Base-by-base conservation (phyloP, 192 early-diverging fungal species). In the Podila verticillata region DNA sequence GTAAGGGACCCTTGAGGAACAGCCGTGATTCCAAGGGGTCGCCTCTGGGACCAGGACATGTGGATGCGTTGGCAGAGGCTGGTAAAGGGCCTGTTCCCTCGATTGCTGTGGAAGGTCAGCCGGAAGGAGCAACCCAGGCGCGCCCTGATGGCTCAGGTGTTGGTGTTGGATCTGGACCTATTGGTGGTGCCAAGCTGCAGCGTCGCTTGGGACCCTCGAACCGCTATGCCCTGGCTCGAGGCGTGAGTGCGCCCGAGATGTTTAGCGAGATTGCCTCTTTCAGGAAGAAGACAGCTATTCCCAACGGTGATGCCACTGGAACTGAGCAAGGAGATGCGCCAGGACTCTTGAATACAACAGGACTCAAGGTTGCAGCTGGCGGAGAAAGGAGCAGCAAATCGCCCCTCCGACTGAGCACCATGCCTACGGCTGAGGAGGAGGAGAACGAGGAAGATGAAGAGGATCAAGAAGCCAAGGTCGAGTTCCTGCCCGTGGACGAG, bases 201-300 rank as follows among this genome's bases (percentile, higher is more conserved):
- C 56, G 70, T 56, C 77, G 70, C 51, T 36, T 72, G 20, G 70
- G 70, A 39, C 65, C 75, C 17, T 56, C 60, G 20, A 35, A 29
- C 1, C 39, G 66, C 7, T 80, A 68, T 32, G 63, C 57, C 22
- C 57, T 80, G 58, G 63, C 70, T 31, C 66, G 77, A 36, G 70
- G 70, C 47, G 77, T 80, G 13, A 80, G 77, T 65, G 77, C 77
- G 2, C 77, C 77, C 19, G 77, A 80, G 61, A 72, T 80, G 77
- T 80, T 80, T 54, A 72, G 65, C 13, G 77, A 72, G 61, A 57
- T 72, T 4, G 58, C 70, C 1, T 28, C 66, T 22, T 69, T 65
- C 59, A 67, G 65, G 65, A 80, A 80, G 77, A 80, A 80, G 68
- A 24, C 61, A 15, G 57, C 32, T 8, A 10, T 51, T 48, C 7